Evolutionary conservation across 495 filamentous ascomycete genomes (phyloP), one percentile per base, ranked within the genome.

Genomic region (Trichoderma parareesei): DNA sequence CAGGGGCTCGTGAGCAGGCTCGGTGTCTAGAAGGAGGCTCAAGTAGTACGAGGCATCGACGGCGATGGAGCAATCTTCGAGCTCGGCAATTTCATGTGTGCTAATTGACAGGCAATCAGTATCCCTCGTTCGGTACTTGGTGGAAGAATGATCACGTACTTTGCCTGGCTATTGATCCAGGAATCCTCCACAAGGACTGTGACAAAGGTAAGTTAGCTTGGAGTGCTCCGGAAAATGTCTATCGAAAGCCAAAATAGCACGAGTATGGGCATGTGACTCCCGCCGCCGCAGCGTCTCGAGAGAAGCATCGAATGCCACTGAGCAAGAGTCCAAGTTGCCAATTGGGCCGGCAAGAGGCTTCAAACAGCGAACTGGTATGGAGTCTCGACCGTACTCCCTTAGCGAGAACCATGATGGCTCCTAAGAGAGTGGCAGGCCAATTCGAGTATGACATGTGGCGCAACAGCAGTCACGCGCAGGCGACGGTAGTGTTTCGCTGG

Each of bases 1-100:
- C 20, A 99, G 85, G 33, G 93, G 91, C 70, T 99, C 95, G 63
- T 87, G 88, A 46, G 82, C 82, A 37, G 85, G 84, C 55, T 81
- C 75, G 62, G 85, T 81, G 71, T 84, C 82, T 70, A 93, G 84
- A 63, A 94, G 81, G 9, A 86, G 86, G 68, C 86, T 81, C 63
- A 98, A 84, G 76, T 93, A 99, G 76, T 94, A 86, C 38, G 89
- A 85, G 43, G 92, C 94, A 79, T 99, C 95, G 68, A 99, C 88
- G 67, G 87, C 92, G 67, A 97, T 81, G 35, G 86, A 81, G 46
- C 83, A 81, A 68, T 86, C 89, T 71, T 89, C 86, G 65, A 97
- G 80, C 57, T 79, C 76, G 57, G 71, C 66, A 60, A 79, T 44
- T 3, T 70, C 60, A 59, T 76, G 70, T 38, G 71, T 67, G 48